Evolutionary conservation across 106 monocot species (phyloP), one percentile per base, ranked within the genome.

Genomic region (Posidonia australis): DNA sequence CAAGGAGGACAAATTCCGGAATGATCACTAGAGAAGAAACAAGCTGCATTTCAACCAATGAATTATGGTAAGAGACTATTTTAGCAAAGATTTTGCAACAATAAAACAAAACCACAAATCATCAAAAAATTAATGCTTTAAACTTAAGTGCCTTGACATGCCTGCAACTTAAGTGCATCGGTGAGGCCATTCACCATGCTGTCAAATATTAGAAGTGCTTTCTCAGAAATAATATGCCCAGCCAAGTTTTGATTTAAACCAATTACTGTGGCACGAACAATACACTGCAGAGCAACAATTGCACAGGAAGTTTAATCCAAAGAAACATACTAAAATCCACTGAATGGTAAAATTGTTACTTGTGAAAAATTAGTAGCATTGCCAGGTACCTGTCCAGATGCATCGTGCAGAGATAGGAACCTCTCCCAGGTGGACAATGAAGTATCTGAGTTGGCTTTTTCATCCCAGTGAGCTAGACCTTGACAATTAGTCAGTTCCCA

Each of bases 401-500:
- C 54, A 81, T 85, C 84, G 11, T 78, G 78, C 56, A 98, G 67
- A 85, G 75, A 63, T 62, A 98, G 67, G 76, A 85, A 98, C 56
- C 82, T 84, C 52, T 98, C 98, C 98, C 98, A 91, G 11, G 52
- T 58, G 29, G 71, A 69, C 24, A 56, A 69, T 59, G 67, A 76
- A 17, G 58, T 75, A 31, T 46, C 66, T 62, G 29, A 51, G 66
- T 63, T 72, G 54, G 58, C 42, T 22, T n/a, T 67, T 24, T 77
- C 73, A 53, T 68, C 74, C 87, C 82, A 98, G 64, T 81, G 74
- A 51, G 87, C 84, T 27, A 98, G 68, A 22, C 62, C 82, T 52
- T 88, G 77, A 78, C 98, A 98, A 51, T 68, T 81, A 77, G 57
- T 70, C 30, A 91, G 75, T 64, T 98, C 82, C 98, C 98, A 98